Base-by-base conservation (phyloP, 129 eudicot genomes). In the Arctium minus region DNA sequence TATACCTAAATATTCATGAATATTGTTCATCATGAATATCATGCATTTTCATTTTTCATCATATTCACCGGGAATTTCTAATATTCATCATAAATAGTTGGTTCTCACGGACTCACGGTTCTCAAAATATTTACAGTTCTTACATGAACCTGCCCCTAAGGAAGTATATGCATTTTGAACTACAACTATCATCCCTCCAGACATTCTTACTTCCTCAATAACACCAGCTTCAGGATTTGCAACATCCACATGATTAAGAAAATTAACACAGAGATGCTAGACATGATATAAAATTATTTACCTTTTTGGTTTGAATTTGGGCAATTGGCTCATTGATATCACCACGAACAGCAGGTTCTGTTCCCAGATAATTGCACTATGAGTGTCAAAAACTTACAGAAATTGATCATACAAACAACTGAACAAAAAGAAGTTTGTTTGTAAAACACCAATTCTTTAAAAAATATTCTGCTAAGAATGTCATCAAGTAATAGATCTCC, bases 261-360 rank as follows among this genome's bases (percentile, higher is more conserved):
- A 67, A 18, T 27, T 27, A 67, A 67, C 71, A 67, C 13, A 8
- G 35, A 67, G 71, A 67, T 67, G 70, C 32, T 22, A 33, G 32
- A 18, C 33, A 65, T 65, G 71, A 10, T 67, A 27, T 67, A 67
- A 67, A 67, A 27, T 73, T 38, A 73, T 8, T 6, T 73, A 73
- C 77, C 62, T 73, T 39, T 3, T 40, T 17, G 6, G 77, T 10
- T 40, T 73, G 62, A 9, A 40, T 40, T 73, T 73, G 62, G 62
- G 35, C 12, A 39, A 73, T 40, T 73, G 62, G 36, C 15, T 73
- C 77, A 37, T 9, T 73, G 60, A 77, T 60, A 36, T 36, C 44
- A 77, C 40, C 40, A 48, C 81, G 4, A 65, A 77, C 84, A 72
- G 79, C 79, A 72, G 83, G 27, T 42, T 32, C 83, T 84, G 87